These are phyloP conservation scores for Debaryomycetaceae sp. DNA, from an alignment of 1,139 yeast genomes.

Conservation along the genomic window DNA sequence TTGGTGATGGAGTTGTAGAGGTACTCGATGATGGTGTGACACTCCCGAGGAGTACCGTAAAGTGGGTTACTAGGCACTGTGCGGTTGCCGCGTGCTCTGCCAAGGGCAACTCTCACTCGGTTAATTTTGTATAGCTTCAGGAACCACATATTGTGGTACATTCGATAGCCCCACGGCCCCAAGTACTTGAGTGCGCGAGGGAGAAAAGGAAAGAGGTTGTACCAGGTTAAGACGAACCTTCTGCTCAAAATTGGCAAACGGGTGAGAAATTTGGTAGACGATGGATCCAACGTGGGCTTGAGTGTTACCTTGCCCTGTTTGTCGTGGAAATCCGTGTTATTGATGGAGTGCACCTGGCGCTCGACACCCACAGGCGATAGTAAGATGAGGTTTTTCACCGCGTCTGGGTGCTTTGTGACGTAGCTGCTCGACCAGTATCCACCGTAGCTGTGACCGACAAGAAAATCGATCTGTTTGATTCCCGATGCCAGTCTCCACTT, in stretches of 20 bases:
- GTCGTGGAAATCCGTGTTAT: slow-evolving; percentile 31
- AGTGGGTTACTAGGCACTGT: slow-evolving; percentile 26
- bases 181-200: slow-evolving; percentile 41
- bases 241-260: slow-evolving; percentile 41
- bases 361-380: slow-evolving; percentile 93
- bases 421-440: slow-evolving; percentile 47
- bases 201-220: slow-evolving; percentile 39
- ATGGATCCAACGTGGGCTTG: slow-evolving; percentile 38
- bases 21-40: slow-evolving; percentile 50
- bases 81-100: slow-evolving; percentile 28
- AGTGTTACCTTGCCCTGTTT: slow-evolving; percentile 10
- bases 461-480: slow-evolving; percentile 34
- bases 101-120: slow-evolving; percentile 31
- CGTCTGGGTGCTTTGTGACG: slow-evolving; percentile 45
- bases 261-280: slow-evolving; percentile 35
- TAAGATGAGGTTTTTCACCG: slow-evolving; percentile 62
- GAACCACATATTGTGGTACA: slow-evolving; percentile 45
- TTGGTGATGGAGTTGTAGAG: slow-evolving; percentile 58
- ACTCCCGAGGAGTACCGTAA: slow-evolving; percentile 43
- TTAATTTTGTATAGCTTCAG: slow-evolving; percentile 43
- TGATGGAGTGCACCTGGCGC: slow-evolving; percentile 60
- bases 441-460: slow-evolving; percentile 47
- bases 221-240: slow-evolving; percentile 32
- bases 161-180: slow-evolving; percentile 52
- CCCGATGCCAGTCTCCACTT: slow-evolving; percentile 32